A percentile compares a stretch with the other conserved stretches of the same genome.
These are phyloP conservation scores for Ampelomyces quisqualis DNA, from an alignment of 2,329 filamentous ascomycete species.

Conservation along the genomic window DNA sequence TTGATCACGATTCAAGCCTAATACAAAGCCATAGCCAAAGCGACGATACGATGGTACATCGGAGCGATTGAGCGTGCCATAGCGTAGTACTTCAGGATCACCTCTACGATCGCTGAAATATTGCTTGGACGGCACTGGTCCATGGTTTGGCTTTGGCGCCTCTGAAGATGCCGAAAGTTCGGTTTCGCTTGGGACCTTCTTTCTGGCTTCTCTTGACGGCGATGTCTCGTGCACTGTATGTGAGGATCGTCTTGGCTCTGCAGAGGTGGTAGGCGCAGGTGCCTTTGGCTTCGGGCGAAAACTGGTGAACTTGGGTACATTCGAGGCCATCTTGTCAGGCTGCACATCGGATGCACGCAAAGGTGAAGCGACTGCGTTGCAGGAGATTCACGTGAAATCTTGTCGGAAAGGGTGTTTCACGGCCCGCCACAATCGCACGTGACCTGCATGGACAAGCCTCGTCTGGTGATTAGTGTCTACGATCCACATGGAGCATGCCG, in stretches of 20 bases:
- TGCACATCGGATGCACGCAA: no score
- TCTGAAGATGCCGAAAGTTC: slow-evolving; percentile 42
- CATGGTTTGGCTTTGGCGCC: slow-evolving; percentile 3
- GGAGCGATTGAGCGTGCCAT: slow-evolving; percentile 71
- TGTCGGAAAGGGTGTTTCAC: no score
- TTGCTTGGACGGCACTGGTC: slow-evolving; percentile 8
- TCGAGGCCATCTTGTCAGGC: slow-evolving; percentile 23
- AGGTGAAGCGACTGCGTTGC: no score
- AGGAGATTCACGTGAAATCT: no score
- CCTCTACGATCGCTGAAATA: slow-evolving; percentile 65
- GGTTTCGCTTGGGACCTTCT: slow-evolving; percentile 5
- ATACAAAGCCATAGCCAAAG: slow-evolving; percentile 65
- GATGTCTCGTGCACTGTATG: slow-evolving; percentile 14
- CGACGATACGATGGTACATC: slow-evolving; percentile 71
- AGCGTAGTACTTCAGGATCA: slow-evolving; percentile 72
- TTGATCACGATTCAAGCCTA: slow-evolving; percentile 63
- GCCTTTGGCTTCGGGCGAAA: slow-evolving; percentile 61
- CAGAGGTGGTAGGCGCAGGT: slow-evolving; percentile 8
- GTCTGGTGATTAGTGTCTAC: no score
- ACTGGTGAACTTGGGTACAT: slow-evolving; percentile 71
- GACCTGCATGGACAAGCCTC: no score
- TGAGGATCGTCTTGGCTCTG: slow-evolving; percentile 13
- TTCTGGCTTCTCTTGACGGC: slow-evolving; percentile 7
- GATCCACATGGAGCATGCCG: no score
- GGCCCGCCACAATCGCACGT: no score